phyloP scores from a whole-genome alignment of 2,329 filamentous ascomycete species.

The Acrocalymma vagum region DNA sequence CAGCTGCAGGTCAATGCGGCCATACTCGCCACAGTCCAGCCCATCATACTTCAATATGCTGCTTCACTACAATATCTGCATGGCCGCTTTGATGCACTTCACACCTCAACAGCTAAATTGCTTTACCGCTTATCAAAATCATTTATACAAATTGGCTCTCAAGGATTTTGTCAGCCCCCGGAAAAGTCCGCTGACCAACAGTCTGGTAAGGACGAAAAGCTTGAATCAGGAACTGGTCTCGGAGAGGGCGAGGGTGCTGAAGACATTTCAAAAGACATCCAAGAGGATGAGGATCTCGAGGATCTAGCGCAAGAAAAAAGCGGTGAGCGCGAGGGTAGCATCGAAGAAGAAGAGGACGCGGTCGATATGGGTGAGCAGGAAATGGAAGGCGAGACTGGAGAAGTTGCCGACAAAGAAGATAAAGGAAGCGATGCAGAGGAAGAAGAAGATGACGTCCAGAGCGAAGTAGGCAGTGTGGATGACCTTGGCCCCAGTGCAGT shows the following conservation, averaged over 20 bases:
- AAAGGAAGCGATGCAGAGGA: constrained; percentile 63
- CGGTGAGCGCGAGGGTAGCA: constrained; percentile 66
- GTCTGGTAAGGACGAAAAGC: constrained; percentile 75
- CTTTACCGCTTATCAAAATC: constrained; percentile 77
- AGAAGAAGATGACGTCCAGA: constrained; percentile 75
- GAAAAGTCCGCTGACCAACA: constrained; percentile 75
- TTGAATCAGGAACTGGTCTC: constrained; percentile 91
- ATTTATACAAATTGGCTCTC: constrained; percentile 79
- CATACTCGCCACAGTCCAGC: constrained; percentile 68
- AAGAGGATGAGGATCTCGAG: constrained; percentile 89
- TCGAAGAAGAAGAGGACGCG: constrained; percentile 83
- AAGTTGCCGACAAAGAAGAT: constrained; percentile 61
- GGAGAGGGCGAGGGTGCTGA: constrained; percentile 95
- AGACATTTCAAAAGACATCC: constrained; percentile 97
- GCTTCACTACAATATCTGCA: constrained; percentile 68
- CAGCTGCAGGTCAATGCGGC: constrained; percentile 60
- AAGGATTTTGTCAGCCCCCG: constrained; percentile 91
- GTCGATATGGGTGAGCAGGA: constrained; percentile 95
- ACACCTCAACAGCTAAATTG: constrained; percentile 76
- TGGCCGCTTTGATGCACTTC: constrained; percentile 67
- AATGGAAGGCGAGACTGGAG: constrained; percentile 83
- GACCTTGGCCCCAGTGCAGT: constrained; percentile 88
- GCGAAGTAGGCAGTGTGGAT: constrained; percentile 90
- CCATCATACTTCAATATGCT: constrained; percentile 79
- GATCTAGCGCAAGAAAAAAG: constrained; percentile 89